Conservation (phyloP, 2,329 filamentous ascomycete genomes). For the Fusarium xylarioides region DNA sequence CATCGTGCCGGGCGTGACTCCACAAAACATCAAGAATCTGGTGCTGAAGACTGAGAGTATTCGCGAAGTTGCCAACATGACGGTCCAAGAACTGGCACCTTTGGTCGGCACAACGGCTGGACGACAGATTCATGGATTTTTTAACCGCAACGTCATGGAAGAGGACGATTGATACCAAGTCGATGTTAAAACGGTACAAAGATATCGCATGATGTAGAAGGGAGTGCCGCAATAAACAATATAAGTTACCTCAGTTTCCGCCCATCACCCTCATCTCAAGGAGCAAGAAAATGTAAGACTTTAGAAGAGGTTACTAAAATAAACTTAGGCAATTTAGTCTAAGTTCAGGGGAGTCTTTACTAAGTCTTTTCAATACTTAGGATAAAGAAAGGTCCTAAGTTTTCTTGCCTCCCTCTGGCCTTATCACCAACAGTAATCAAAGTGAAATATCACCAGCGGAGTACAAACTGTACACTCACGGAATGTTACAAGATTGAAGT, state of each 20-base stretch:
- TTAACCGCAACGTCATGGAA: constrained; percentile 71
- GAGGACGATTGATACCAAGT: constrained; percentile 46
- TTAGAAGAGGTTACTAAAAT: background rate
- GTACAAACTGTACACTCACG: background rate
- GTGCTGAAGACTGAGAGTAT: constrained; percentile 79
- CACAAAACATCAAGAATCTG: constrained; percentile 78
- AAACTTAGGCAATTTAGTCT: background rate
- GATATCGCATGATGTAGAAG: too few species aligned
- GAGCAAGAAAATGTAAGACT: background rate
- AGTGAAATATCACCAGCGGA: background rate
- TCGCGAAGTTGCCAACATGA: constrained; percentile 85
- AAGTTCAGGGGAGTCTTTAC: too few species aligned
- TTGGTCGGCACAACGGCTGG: constrained; percentile 82
- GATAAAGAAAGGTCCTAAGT: background rate
- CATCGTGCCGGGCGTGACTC: constrained; percentile 83
- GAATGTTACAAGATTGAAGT: background rate
- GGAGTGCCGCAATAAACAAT: too few species aligned
- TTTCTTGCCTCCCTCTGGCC: too few species aligned
- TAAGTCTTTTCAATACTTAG: background rate
- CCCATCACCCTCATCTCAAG: background rate
- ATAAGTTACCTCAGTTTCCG: background rate
- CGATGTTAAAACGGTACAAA: too few species aligned
- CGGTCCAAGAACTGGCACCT: constrained; percentile 73
- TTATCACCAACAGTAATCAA: background rate
- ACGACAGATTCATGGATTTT: constrained; percentile 81